A percentile compares a stretch with the other conserved stretches of the same genome.
These are phyloP conservation scores for Stenocarpella maydis DNA, from an alignment of 2,329 filamentous ascomycete genomes.

Conservation along the genomic window DNA sequence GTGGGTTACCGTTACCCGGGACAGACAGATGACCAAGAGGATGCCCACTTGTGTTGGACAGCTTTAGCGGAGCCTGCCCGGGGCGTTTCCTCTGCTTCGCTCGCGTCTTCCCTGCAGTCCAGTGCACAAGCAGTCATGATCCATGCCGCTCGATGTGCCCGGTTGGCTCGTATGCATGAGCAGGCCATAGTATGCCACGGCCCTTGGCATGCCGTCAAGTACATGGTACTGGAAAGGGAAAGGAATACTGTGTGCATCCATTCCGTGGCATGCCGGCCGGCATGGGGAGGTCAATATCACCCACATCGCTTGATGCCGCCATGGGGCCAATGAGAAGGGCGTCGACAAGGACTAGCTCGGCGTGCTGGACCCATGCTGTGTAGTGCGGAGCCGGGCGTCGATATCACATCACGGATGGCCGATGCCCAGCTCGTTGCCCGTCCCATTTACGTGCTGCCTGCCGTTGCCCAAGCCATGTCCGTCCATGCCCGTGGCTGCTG, in stretches of 20 bases:
- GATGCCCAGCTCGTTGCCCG: constrained; percentile 7
- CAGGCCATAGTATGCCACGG: constrained; percentile 13
- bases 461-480: not conserved
- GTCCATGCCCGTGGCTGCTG: constrained; percentile 17
- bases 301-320: constrained; percentile 37
- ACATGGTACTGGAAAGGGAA: not conserved
- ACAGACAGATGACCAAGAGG: constrained; percentile 35
- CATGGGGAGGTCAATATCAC: constrained; percentile 28
- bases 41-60: constrained; percentile 21
- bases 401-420: constrained; percentile 38
- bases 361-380: constrained; percentile 5
- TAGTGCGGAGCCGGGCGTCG: constrained; percentile 37
- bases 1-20: constrained; percentile 38
- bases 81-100: constrained; percentile 39
- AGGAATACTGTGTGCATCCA: not conserved
- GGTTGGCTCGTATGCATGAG: constrained; percentile 30
- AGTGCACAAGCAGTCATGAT: constrained; percentile 30
- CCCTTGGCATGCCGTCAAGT: not conserved
- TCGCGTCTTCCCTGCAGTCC: constrained; percentile 26
- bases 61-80: constrained; percentile 35
- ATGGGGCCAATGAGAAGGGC: constrained; percentile 40
- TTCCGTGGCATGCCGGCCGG: constrained; percentile 24
- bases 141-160: constrained; percentile 32
- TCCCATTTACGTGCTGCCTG: not conserved
- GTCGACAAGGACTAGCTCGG: constrained; percentile 15